Conservation (phyloP, 2,329 filamentous ascomycete species). For the Cladorrhinum sp. region DNA sequence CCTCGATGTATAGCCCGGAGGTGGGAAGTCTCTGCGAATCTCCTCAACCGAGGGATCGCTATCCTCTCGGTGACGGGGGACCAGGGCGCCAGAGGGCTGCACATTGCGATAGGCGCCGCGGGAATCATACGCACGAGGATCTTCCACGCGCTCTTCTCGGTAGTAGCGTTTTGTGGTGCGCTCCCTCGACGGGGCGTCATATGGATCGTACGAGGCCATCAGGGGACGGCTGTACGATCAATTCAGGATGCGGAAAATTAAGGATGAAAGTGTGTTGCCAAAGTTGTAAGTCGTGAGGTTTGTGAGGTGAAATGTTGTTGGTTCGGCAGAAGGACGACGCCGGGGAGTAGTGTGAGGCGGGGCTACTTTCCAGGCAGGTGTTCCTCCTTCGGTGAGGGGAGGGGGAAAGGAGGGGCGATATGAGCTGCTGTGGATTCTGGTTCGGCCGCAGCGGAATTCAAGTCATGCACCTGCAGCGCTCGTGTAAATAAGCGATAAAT, state of each 20-base stretch:
- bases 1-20: conserved; percentile 53
- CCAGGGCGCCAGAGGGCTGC: conserved; percentile 48
- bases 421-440: background rate
- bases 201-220: conserved; percentile 53
- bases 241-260: background rate
- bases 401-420: background rate
- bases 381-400: background rate
- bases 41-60: conserved; percentile 77
- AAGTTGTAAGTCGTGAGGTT: background rate
- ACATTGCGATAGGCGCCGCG: conserved; percentile 48
- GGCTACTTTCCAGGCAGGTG: background rate
- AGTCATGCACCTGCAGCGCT: background rate
- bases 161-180: conserved; percentile 48
- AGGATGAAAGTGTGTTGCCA: background rate
- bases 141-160: conserved; percentile 52
- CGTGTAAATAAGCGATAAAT: background rate
- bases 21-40: conserved; percentile 79
- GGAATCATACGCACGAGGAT: conserved; percentile 52
- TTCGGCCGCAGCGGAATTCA: background rate
- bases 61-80: conserved; percentile 64
- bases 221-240: conserved; percentile 16
- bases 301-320: background rate
- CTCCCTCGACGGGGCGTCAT: conserved; percentile 45
- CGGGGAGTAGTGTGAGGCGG: background rate
- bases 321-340: background rate